Percentiles rank a stretch among this genome's conserved stretches.
Evolutionary conservation across 768 basidiomycete genomes (phyloP).

Genomic region (Mycena capillaripes): DNA sequence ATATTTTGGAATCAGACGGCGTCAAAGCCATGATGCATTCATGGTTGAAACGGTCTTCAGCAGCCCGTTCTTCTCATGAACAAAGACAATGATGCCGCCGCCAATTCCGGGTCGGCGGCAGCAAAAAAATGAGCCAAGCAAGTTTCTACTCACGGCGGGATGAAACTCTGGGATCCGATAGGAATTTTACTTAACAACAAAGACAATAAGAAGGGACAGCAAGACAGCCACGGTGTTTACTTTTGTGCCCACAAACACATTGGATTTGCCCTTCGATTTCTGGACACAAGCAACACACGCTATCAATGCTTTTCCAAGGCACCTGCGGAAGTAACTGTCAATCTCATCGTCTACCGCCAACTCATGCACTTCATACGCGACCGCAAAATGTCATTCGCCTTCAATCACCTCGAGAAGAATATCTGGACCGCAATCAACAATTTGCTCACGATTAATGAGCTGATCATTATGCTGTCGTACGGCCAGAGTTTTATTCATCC

Average conservation of each 20-base stretch:
- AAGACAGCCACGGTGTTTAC: slow-evolving; percentile 40
- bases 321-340: slow-evolving; percentile 41
- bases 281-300: no score
- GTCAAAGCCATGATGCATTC: slow-evolving; percentile 18
- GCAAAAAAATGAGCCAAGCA: slow-evolving; percentile 5
- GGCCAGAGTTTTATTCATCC: slow-evolving; percentile 20
- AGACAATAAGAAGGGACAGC: slow-evolving; percentile 52
- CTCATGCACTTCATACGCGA: slow-evolving; percentile 43
- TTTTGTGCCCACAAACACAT: slow-evolving; percentile 39
- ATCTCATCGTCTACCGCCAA: slow-evolving; percentile 39
- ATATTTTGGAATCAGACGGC: slow-evolving; percentile 28
- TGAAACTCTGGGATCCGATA: slow-evolving; percentile 25
- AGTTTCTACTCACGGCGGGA: neutral
- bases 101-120: no score
- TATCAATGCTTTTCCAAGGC: no score
- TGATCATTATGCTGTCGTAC: slow-evolving; percentile 27
- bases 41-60: no score
- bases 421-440: slow-evolving; percentile 42
- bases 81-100: slow-evolving; percentile 41
- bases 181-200: slow-evolving; percentile 50
- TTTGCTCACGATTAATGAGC: slow-evolving; percentile 25
- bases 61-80: no score
- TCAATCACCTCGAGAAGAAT: slow-evolving; percentile 45
- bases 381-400: no score
- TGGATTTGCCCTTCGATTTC: no score